phyloP scores from a whole-genome alignment of 306 rosid genomes.

The Fragaria vesca region DNA sequence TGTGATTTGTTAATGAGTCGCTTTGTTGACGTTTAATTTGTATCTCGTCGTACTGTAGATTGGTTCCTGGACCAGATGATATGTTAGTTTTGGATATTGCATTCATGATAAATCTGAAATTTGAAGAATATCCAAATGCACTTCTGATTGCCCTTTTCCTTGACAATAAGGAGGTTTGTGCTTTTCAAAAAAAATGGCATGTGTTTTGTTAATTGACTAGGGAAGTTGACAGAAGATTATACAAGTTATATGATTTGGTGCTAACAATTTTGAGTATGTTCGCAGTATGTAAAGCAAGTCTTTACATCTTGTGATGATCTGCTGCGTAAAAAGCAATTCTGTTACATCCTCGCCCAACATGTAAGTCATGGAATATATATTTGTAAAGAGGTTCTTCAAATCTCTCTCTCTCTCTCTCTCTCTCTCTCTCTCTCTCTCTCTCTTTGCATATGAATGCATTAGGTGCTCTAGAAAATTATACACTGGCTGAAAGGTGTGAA shows the following conservation, averaged over 20 bases:
- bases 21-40: neutral
- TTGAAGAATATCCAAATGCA: slow-evolving; percentile 84
- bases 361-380: slow-evolving; percentile 42
- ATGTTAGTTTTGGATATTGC: slow-evolving; percentile 88
- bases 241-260: slow-evolving; percentile 7
- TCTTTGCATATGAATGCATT: no score
- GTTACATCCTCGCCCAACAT: slow-evolving; percentile 92
- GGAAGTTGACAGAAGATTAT: neutral
- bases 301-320: slow-evolving; percentile 70
- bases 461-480: no score
- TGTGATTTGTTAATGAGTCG: neutral
- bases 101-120: slow-evolving; percentile 62
- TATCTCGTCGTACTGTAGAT: slow-evolving; percentile 43
- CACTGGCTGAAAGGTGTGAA: no score
- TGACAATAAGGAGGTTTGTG: slow-evolving; percentile 72
- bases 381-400: neutral
- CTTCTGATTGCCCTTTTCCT: slow-evolving; percentile 87
- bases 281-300: slow-evolving; percentile 73
- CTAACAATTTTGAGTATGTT: slow-evolving; percentile 37
- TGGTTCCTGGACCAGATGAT: slow-evolving; percentile 95
- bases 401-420: no score
- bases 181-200: neutral
- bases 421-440: no score
- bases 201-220: neutral
- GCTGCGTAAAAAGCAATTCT: slow-evolving; percentile 68